phyloP scores from a whole-genome alignment of 208 protist species.

The Acanthamoeba castellanii region DNA sequence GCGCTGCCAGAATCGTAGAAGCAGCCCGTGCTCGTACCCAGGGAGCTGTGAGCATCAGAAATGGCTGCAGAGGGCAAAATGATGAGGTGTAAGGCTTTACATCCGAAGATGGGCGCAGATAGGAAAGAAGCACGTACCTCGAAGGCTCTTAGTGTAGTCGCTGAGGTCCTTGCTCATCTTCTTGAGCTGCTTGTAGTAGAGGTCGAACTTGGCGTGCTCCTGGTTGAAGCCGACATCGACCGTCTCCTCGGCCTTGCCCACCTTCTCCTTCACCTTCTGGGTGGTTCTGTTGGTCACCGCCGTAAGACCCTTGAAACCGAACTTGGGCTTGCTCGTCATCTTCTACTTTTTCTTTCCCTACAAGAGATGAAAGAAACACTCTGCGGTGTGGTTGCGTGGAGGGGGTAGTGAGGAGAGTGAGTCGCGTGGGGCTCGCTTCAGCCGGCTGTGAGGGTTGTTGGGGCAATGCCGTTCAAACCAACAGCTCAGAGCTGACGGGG shows the following conservation, averaged over 20 bases:
- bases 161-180: constrained; percentile 33
- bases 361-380: constrained; percentile 14
- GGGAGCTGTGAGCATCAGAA: not conserved
- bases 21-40: not conserved
- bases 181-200: constrained; percentile 8
- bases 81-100: no score
- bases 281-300: constrained; percentile 26
- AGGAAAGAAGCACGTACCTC: not conserved
- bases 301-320: constrained; percentile 63
- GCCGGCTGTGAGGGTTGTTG: no score
- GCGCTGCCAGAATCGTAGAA: constrained; percentile 2
- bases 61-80: constrained; percentile 17
- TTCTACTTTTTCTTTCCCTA: constrained; percentile 11
- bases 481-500: no score
- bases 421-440: no score
- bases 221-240: constrained; percentile 61
- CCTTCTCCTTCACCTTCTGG: constrained; percentile 28
- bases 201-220: not conserved
- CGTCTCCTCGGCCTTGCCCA: constrained; percentile 11
- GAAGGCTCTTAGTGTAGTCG: not conserved
- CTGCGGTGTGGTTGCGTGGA: not conserved
- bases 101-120: not conserved
- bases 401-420: not conserved
- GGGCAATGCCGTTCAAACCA: no score
- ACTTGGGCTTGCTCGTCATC: constrained; percentile 64